Evolutionary conservation across 1,139 yeast genomes (phyloP), one percentile per base, ranked within the genome.

Genomic region (Candida sanyaensis): DNA sequence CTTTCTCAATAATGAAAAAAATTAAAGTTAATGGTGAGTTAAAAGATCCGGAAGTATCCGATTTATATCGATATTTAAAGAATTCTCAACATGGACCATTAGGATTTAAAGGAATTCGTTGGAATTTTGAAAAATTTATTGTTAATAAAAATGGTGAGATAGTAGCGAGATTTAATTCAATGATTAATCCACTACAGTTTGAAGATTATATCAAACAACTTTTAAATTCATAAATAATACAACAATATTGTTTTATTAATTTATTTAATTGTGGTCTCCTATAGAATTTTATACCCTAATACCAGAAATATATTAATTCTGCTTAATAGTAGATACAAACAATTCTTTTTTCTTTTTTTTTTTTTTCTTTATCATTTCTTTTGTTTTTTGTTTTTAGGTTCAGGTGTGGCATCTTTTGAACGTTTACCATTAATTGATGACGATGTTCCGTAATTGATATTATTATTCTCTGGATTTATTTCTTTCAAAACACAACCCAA

Each of bases 81-180:
- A 44, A 36, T 6, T 37, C 60, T 38, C 51, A 57, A 38, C 50
- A 56, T 6, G 96, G 95, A 21, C 57, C 80, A 11, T 66, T 91
- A 42, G 96, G 96, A 12, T 84, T 90, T 65, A 77, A 75, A 51
- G 93, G 96, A 29, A 80, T 92, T 58, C 84, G 88, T 65, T 93
- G 98, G 99, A 93, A 93, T 73, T 93, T 92, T 64, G 98, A 92
- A 67, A 93, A 93, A 74, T 93, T 93, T 71, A 60, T 93, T 45
- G 65, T 93, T 47, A 84, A 85, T 64, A 77, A 78, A 59, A 60
- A 81, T 2, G 99, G 99, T 44, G 64, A 79, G 1, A 97, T 91
- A 39, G 81, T 80, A 41, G 77, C 75, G 49, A 80, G 99, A 63
- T 88, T 77, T 68, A 77, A 84, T 6, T 81, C 96, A 6, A 71